A percentile compares a stretch with the other conserved stretches of the same genome.
Conservation (phyloP, 768 basidiomycete genomes). For the Hericium rajendrae region DNA sequence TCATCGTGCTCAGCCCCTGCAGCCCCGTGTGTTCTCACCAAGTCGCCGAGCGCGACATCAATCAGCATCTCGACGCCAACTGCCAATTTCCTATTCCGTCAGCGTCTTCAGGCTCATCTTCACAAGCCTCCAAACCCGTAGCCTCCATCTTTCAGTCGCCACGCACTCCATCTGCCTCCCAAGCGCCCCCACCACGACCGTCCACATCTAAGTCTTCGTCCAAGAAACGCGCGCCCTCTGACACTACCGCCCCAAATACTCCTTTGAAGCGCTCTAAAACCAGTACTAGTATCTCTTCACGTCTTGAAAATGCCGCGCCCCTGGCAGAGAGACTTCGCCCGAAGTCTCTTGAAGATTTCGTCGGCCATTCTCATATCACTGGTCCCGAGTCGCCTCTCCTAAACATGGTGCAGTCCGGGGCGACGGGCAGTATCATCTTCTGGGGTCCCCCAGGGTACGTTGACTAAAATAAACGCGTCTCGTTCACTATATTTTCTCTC, state of each 20-base stretch:
- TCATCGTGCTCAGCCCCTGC: neutral
- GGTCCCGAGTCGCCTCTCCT: constrained; percentile 48
- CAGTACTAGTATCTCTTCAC: neutral
- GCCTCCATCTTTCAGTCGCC: neutral
- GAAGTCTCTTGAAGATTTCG: constrained; percentile 47
- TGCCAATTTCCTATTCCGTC: neutral
- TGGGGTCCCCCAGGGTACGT: constrained; percentile 70
- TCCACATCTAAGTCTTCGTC: neutral
- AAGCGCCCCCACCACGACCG: neutral
- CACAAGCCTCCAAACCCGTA: neutral
- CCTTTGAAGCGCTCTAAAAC: neutral
- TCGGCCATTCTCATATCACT: constrained; percentile 63
- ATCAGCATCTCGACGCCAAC: constrained; percentile 2
- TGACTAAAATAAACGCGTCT: constrained; percentile 68
- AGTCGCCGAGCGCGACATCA: neutral
- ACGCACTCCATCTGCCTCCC: neutral
- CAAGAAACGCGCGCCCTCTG: neutral
- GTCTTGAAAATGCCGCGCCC: constrained; percentile 31
- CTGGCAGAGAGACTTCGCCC: constrained; percentile 72
- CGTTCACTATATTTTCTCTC: constrained; percentile 38
- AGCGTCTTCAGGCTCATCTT: no score
- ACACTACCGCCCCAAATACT: neutral
- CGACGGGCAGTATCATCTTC: constrained; percentile 50
- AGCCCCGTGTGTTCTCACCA: constrained; percentile 1
- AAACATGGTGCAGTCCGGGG: constrained; percentile 38